Base-by-base conservation (phyloP, 495 filamentous ascomycete genomes). In the Rusavskia elegans region DNA sequence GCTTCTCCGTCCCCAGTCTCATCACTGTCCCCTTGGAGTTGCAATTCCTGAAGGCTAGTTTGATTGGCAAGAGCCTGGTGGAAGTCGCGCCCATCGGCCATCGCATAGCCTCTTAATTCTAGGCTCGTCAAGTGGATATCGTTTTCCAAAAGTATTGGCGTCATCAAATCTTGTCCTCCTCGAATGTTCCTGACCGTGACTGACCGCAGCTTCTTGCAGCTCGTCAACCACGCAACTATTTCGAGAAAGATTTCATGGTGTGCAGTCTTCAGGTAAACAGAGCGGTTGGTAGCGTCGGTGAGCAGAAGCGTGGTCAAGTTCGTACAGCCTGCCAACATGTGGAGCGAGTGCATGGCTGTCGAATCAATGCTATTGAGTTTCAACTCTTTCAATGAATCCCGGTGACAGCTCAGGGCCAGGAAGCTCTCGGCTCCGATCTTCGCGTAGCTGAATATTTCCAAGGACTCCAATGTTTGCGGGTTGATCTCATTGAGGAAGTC, bases 381-480 rank as follows among this genome's bases (percentile, higher is more conserved):
- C 14, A 88, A 66, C 17, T 67, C 66, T 45, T 65, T 73, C 20
- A 89, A 64, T 10, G 81, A 79, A 14, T 65, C 49, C 3, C 71
- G 58, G 58, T 88, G 84, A 20, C 60, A 57, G 45, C 68, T 72
- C n/a, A 89, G 54, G 3, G 79, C 77, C 40, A 69, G 62, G 40
- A 84, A 76, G 5, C 76, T 77, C 42, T 79, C 68, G 4, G 65
- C 58, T 5, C 71, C 74, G 36, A 84, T 67, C 4, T 66, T 61
- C 36, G 72, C 71, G 20, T 63, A 58, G 55, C 76, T 73, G 40
- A 79, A 65, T 20, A 81, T 68, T 45, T 78, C 70, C 56, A 89
- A 80, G 10, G 69, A 72, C 49, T 70, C 70, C 0, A 89, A 63
- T 6, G 74, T 76, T 51, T 86, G 73, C 0, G 74, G 71, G 8